Conservation (phyloP, 1,284 basidiomycete genomes). For the Phylloboletellus chloephorus region DNA sequence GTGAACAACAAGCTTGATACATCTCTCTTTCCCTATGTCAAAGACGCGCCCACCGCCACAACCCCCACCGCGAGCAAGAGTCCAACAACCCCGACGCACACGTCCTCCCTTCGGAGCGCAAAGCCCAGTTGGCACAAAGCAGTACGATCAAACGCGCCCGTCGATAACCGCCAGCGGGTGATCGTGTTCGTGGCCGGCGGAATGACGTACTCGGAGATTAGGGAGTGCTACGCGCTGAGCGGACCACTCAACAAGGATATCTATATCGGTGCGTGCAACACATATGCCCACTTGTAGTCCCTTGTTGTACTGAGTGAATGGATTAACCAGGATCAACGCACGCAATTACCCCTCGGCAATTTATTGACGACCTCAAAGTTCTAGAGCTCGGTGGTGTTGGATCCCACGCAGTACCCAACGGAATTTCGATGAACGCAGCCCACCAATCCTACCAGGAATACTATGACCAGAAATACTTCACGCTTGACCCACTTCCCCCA, state of each 20-base stretch:
- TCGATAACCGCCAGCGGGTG: constrained; percentile 73
- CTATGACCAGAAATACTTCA: constrained; percentile 76
- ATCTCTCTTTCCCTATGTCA: constrained; percentile 84
- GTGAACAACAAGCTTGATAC: constrained; percentile 74
- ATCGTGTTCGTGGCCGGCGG: constrained; percentile 94
- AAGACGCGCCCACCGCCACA: constrained; percentile 69
- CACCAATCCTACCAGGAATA: constrained; percentile 58
- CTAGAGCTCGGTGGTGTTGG: constrained; percentile 76
- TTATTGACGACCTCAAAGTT: constrained; percentile 82
- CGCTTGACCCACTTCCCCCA: constrained; percentile 54
- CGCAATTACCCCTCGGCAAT: constrained; percentile 75
- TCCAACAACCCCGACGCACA: constrained; percentile 41
- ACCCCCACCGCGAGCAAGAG: constrained; percentile 44
- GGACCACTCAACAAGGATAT: constrained; percentile 79
- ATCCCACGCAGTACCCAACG: constrained; percentile 69
- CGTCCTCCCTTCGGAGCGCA: constrained; percentile 77
- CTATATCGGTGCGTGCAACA: constrained; percentile 69
- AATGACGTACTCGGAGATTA: constrained; percentile 93
- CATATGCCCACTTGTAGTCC: background rate
- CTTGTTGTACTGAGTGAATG: constrained; percentile 5
- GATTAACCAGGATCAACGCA: constrained; percentile 78
- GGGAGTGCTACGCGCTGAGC: constrained; percentile 82
- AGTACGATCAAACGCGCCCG: constrained; percentile 45
- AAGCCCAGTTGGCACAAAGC: constrained; percentile 84
- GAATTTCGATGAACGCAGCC: constrained; percentile 47